A percentile compares a stretch with the other conserved stretches of the same genome.
Conservation (phyloP, 108 stramenopile species). For the Phaeodactylum tricornutum region DNA sequence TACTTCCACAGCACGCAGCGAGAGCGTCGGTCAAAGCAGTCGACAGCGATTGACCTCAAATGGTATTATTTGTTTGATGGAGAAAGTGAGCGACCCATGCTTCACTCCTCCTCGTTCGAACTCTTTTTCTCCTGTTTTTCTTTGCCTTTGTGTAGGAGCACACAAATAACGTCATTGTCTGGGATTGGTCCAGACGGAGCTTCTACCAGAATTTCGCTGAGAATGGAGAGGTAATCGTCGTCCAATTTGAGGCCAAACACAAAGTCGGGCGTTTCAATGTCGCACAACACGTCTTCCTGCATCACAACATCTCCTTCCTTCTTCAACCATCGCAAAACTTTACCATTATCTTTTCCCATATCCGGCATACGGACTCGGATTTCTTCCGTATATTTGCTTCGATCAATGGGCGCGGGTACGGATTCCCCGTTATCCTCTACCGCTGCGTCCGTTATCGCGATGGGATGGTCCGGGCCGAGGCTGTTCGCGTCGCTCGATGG, state of each 20-base stretch:
- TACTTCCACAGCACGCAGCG: too few species aligned
- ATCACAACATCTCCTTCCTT: constrained; percentile 27
- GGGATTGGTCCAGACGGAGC: constrained; percentile 5
- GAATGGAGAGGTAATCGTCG: constrained; percentile 22
- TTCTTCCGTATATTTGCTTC: constrained; percentile 6
- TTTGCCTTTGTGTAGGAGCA: constrained; percentile 2
- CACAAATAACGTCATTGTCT: constrained; percentile 6
- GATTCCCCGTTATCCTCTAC: too few species aligned
- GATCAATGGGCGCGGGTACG: too few species aligned
- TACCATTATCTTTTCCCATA: constrained; percentile 13
- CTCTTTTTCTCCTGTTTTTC: neutral
- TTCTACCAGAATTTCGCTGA: constrained; percentile 27
- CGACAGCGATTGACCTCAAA: too few species aligned
- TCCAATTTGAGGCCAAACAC: constrained; percentile 46
- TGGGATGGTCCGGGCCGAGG: too few species aligned
- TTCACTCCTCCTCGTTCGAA: too few species aligned
- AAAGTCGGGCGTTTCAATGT: constrained; percentile 39
- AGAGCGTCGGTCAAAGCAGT: too few species aligned
- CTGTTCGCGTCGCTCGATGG: too few species aligned
- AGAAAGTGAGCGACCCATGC: too few species aligned
- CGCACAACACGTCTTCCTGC: constrained; percentile 31
- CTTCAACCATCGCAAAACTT: constrained; percentile 36
- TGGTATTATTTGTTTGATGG: too few species aligned
- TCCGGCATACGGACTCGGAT: constrained; percentile 19
- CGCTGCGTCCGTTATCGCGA: too few species aligned